Percentiles rank a stretch among this genome's conserved stretches.
These are phyloP conservation scores for Groenewaldozyma tartarivorans DNA, from an alignment of 805 yeast genomes.

Conservation along the genomic window DNA sequence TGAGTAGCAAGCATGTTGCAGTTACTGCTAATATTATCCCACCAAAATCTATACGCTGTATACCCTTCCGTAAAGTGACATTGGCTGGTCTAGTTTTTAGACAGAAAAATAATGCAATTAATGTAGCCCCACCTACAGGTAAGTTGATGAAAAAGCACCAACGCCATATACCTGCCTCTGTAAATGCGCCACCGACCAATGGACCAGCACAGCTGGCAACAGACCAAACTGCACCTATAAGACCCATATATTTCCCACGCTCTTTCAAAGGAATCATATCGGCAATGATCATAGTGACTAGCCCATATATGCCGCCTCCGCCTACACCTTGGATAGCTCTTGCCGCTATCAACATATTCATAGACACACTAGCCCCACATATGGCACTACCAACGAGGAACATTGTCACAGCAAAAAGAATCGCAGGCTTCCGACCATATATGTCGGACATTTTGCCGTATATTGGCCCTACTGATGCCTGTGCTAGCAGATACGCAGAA, in stretches of 20 bases:
- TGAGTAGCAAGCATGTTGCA: conserved; percentile 35
- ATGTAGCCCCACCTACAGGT: conserved; percentile 28
- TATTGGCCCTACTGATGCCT: conserved; percentile 56
- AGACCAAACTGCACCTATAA: conserved; percentile 18
- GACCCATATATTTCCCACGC: conserved; percentile 18
- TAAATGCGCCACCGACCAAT: conserved; percentile 43
- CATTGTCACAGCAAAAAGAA: conserved; percentile 30
- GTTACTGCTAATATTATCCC: conserved; percentile 45
- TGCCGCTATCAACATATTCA: conserved; percentile 57
- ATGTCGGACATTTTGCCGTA: conserved; percentile 58
- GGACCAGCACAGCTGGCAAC: conserved; percentile 38
- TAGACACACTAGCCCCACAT: conserved; percentile 32
- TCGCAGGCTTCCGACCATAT: conserved; percentile 25
- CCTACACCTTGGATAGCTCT: conserved; percentile 60
- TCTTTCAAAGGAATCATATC: conserved; percentile 28
- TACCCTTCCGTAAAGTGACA: conserved; percentile 29
- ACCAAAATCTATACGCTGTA: conserved; percentile 40
- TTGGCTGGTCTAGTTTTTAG: conserved; percentile 30
- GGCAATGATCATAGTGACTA: conserved; percentile 43
- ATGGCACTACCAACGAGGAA: conserved; percentile 35
- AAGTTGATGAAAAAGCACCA: conserved; percentile 40
- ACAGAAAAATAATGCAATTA: conserved; percentile 18
- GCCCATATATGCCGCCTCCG: conserved; percentile 53
- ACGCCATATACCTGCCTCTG: conserved; percentile 37
- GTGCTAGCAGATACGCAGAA: conserved; percentile 50